These are phyloP conservation scores for Capsella bursapastoris DNA, from an alignment of 345 rosid genomes.

Conservation along the genomic window DNA sequence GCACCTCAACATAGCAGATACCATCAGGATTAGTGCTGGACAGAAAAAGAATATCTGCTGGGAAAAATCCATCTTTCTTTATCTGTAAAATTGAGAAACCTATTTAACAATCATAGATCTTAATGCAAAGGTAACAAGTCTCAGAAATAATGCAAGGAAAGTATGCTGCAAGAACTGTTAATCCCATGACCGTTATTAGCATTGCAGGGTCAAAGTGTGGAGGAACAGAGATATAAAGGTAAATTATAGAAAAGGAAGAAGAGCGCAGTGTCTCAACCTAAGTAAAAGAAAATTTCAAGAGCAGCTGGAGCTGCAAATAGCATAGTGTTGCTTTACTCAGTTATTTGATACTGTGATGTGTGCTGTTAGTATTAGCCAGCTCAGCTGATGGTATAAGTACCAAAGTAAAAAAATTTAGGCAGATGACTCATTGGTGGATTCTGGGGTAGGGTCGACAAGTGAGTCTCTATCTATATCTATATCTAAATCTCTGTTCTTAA, in stretches of 20 bases:
- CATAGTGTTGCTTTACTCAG: slow-evolving; percentile 5
- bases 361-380: not conserved
- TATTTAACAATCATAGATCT: slow-evolving; percentile 2
- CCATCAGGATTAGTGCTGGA: slow-evolving; percentile 96
- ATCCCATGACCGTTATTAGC: not conserved
- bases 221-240: not conserved
- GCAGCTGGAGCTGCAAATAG: not conserved
- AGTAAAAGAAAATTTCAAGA: not conserved
- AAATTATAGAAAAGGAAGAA: not conserved
- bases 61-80: slow-evolving; percentile 91
- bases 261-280: slow-evolving; percentile 8
- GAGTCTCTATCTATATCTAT: not conserved
- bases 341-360: not conserved
- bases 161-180: slow-evolving; percentile 2
- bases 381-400: slow-evolving; percentile 5
- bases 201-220: not conserved
- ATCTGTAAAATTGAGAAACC: slow-evolving; percentile 58
- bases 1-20: slow-evolving; percentile 95
- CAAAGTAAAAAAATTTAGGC: not conserved
- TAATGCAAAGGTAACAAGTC: not conserved
- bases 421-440: not conserved
- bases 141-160: slow-evolving; percentile 19
- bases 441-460: not conserved
- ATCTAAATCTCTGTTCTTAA: not conserved
- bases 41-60: slow-evolving; percentile 91